These are phyloP conservation scores for Scheffersomyces illinoinensis DNA, from an alignment of 1,139 yeast genomes.

Conservation along the genomic window DNA sequence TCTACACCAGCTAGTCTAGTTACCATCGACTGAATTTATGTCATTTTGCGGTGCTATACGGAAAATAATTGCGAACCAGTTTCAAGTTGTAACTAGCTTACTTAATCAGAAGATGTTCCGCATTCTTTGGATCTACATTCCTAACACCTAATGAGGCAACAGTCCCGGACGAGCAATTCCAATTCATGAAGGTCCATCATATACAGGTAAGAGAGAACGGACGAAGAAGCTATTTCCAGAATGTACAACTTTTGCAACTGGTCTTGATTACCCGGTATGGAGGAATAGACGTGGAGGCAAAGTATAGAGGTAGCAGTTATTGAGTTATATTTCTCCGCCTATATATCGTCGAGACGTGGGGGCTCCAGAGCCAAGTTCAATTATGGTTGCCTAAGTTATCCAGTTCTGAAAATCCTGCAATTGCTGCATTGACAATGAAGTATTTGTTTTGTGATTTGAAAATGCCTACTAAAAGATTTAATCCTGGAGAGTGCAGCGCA, in stretches of 20 bases:
- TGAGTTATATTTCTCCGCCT: background rate
- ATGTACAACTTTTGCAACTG: background rate
- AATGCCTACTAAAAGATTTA: background rate
- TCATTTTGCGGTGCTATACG: no score
- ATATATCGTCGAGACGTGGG: background rate
- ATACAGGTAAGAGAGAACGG: background rate
- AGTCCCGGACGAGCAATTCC: background rate
- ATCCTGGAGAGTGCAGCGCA: background rate
- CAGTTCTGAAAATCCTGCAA: background rate
- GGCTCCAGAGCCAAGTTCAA: background rate
- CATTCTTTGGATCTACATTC: background rate
- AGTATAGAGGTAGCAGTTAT: no score
- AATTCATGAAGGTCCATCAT: background rate
- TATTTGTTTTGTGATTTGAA: background rate
- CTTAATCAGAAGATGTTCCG: background rate
- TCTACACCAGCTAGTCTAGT: no score
- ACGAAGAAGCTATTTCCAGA: background rate
- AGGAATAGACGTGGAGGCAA: no score
- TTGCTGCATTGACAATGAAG: background rate
- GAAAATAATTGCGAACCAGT: background rate
- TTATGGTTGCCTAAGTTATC: background rate
- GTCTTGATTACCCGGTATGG: background rate
- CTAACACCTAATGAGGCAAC: background rate
- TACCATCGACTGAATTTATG: no score
- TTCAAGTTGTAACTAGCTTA: background rate